Evolutionary conservation across 768 basidiomycete genomes (phyloP).

Genomic region (Hemileccinum rubropunctum): DNA sequence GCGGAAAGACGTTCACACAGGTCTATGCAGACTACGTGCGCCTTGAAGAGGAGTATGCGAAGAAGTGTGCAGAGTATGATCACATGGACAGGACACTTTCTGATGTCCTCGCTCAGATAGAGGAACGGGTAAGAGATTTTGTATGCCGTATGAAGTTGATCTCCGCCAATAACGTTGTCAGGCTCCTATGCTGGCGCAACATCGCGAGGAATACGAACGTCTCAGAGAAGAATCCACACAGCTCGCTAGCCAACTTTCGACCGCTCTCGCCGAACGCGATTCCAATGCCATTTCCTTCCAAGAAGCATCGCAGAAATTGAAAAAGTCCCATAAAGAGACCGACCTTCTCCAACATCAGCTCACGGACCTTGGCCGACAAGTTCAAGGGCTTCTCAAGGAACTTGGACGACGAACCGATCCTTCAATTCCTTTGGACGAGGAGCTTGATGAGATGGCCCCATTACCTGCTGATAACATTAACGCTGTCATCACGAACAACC

Average conservation of each 20-base stretch:
- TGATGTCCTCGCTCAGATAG: conserved; percentile 82
- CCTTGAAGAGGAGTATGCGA: conserved; percentile 77
- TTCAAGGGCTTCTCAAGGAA: conserved; percentile 76
- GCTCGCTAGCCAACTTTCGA: conserved; percentile 75
- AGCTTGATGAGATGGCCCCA: conserved; percentile 45
- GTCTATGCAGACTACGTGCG: conserved; percentile 89
- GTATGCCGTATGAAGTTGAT: neutral
- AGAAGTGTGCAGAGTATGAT: conserved; percentile 78
- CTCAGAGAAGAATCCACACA: conserved; percentile 76
- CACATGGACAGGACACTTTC: conserved; percentile 81
- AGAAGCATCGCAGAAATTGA: conserved; percentile 62
- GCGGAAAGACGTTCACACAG: conserved; percentile 89
- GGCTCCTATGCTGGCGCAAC: conserved; percentile 90
- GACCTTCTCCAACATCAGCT: conserved; percentile 73
- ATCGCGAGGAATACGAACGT: conserved; percentile 85
- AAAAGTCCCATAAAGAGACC: conserved; percentile 57
- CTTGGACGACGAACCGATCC: conserved; percentile 83
- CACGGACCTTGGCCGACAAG: conserved; percentile 79
- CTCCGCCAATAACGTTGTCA: conserved; percentile 29
- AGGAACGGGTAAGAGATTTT: conserved; percentile 65
- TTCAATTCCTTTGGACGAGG: conserved; percentile 69
- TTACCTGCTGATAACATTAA: conserved; percentile 59
- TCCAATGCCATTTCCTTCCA: conserved; percentile 49
- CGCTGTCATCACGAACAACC: conserved; percentile 80
- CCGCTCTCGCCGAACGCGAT: conserved; percentile 76